A percentile compares a stretch with the other conserved stretches of the same genome.
phyloP scores from a whole-genome alignment of 768 basidiomycete species.

The Suillus brevipes region DNA sequence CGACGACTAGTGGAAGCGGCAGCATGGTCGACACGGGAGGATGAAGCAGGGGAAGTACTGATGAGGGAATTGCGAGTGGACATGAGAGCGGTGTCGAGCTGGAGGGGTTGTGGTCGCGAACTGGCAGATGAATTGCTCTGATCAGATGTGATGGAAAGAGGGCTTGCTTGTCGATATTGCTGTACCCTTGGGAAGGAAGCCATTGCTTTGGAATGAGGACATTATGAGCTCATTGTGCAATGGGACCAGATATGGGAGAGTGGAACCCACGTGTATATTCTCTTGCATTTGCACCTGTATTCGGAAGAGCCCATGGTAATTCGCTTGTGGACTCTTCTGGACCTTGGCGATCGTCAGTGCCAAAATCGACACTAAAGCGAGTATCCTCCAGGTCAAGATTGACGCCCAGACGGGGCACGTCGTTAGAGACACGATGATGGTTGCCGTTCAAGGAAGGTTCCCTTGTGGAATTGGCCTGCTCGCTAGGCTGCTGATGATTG shows the following conservation, averaged over 20 bases:
- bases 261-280: constrained; percentile 45
- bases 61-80: constrained; percentile 44
- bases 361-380: constrained; percentile 59
- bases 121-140: constrained; percentile 30
- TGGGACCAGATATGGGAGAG: constrained; percentile 30
- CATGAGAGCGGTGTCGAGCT: constrained; percentile 54
- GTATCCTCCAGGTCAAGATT: constrained; percentile 58
- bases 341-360: constrained; percentile 28
- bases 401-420: constrained; percentile 41
- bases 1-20: constrained; percentile 42
- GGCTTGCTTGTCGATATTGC: constrained; percentile 34
- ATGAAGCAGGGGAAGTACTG: constrained; percentile 47
- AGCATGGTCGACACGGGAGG: constrained; percentile 37
- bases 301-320: constrained; percentile 51
- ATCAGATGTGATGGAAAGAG: constrained; percentile 41
- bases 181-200: constrained; percentile 28
- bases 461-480: constrained; percentile 26
- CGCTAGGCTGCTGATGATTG: constrained; percentile 22
- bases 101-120: constrained; percentile 50
- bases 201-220: constrained; percentile 25
- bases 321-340: constrained; percentile 54
- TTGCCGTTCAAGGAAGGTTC: constrained; percentile 28
- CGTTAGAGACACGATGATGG: constrained; percentile 23
- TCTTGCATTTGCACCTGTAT: not conserved
- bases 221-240: constrained; percentile 28